A percentile compares a stretch with the other conserved stretches of the same genome.
These are phyloP conservation scores for Rosa lucieae DNA, from an alignment of 306 rosid genomes.

Conservation along the genomic window DNA sequence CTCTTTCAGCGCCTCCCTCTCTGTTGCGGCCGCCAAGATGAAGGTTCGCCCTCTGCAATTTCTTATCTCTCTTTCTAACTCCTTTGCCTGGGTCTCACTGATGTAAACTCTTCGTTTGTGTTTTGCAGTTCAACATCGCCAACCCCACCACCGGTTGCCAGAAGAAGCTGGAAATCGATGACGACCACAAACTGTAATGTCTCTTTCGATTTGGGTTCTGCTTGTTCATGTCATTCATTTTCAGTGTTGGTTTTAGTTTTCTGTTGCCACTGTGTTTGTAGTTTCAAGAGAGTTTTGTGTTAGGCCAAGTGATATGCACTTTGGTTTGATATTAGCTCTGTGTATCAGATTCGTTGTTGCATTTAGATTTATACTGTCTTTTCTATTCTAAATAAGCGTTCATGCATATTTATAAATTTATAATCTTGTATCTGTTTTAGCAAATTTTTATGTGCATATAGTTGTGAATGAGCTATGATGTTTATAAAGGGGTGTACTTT, in stretches of 20 bases:
- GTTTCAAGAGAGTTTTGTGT: background rate
- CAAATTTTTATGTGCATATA: background rate
- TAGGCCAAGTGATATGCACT: too few relatives aligned
- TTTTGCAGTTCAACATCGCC: conserved; percentile 56
- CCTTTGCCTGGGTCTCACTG: background rate
- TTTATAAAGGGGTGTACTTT: background rate
- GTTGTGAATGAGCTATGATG: background rate
- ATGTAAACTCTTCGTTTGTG: background rate
- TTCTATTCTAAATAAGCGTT: too few relatives aligned
- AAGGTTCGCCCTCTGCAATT: conserved; percentile 25
- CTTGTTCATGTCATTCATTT: background rate
- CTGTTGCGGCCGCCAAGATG: conserved; percentile 35
- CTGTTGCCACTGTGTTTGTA: background rate
- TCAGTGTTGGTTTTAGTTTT: too few relatives aligned
- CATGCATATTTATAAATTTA: background rate
- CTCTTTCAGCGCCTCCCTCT: background rate
- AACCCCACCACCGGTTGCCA: conserved; percentile 69
- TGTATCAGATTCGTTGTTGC: background rate
- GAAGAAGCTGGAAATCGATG: conserved; percentile 65
- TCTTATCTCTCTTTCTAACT: background rate
- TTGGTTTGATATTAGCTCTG: background rate
- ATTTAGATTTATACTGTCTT: background rate
- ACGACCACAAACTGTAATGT: conserved; percentile 63
- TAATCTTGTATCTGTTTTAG: background rate
- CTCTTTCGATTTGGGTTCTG: background rate